phyloP scores from a whole-genome alignment of 2,329 filamentous ascomycete species.

The Alternaria postmessia region DNA sequence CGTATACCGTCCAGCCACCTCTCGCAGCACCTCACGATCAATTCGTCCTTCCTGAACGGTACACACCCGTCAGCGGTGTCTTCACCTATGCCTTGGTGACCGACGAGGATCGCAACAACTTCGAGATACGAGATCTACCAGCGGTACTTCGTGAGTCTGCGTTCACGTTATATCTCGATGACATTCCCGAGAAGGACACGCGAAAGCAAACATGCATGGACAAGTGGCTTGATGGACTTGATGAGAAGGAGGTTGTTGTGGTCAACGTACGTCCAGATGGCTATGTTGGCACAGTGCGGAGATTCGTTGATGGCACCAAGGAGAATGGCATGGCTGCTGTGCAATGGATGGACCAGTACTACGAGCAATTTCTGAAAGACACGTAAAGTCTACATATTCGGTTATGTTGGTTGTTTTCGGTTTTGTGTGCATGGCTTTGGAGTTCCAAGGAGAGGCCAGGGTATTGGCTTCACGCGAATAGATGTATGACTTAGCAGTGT shows the following conservation, averaged over 20 bases:
- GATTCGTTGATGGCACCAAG: slow-evolving; percentile 46
- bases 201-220: slow-evolving; percentile 64
- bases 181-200: slow-evolving; percentile 65
- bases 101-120: slow-evolving; percentile 66
- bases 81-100: slow-evolving; percentile 73
- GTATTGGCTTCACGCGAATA: background rate
- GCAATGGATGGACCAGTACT: slow-evolving; percentile 62
- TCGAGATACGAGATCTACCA: slow-evolving; percentile 73
- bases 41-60: slow-evolving; percentile 72
- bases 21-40: slow-evolving; percentile 68
- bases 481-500: background rate
- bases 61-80: slow-evolving; percentile 71
- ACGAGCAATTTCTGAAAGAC: slow-evolving; percentile 56
- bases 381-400: slow-evolving; percentile 9
- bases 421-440: background rate
- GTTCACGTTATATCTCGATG: slow-evolving; percentile 78
- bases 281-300: slow-evolving; percentile 71
- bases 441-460: background rate
- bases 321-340: slow-evolving; percentile 48
- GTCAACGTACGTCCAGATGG: slow-evolving; percentile 76
- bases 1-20: slow-evolving; percentile 68
- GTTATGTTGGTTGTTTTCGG: background rate
- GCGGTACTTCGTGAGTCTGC: slow-evolving; percentile 68
- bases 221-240: slow-evolving; percentile 73
- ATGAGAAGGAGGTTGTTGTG: slow-evolving; percentile 66